Base-by-base conservation (phyloP, 177 flowering plant species). In the Vitis hybrid region DNA sequence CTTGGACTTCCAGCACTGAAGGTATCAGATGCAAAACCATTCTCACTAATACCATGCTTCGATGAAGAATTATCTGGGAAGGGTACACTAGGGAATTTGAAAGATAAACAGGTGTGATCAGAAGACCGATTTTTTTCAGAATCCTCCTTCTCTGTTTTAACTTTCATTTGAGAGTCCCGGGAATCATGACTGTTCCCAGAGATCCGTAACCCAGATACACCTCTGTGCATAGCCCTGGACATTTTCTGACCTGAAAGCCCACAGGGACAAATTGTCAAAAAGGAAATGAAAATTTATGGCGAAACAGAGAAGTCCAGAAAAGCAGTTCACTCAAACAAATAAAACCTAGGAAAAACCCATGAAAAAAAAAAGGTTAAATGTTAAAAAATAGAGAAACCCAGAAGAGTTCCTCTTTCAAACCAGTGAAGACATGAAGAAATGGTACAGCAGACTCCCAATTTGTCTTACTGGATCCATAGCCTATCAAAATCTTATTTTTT, bases 191-290 rank as follows among this genome's bases (percentile, higher is more conserved):
- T 80, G 67, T 73, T 74, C 58, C 83, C 96, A 5, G 84, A 75
- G 56, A 78, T 68, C 72, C 91, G 77, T 12, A 82, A 77, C 50
- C 91, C 93, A 2, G 89, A 83, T 54, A 74, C 34, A 59, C 98
- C 97, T 55, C 98, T 84, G 62, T 87, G 89, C 62, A 91, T 88
- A 67, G 97, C 94, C 82, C 91, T 83, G 52, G 95, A 82, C 97
- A 92, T 94, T 70, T 64, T 82, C 71, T 70, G 45, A 76, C 80
- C 89, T 88, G 78, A 49, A 65, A 72, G 60, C 13, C 59, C 66
- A 77, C 45, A 40, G 45, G 45, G 45, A 40, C 45, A 40, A 7
- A 40, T 40, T 40, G 8, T 40, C 45, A 40, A 40, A 26, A 40
- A 40, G 45, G 45, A 40, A 40, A 51, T 13, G 55, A 19, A 64